Conservation (phyloP, 495 filamentous ascomycete genomes). For the Melanomma pulvis-pyrius region DNA sequence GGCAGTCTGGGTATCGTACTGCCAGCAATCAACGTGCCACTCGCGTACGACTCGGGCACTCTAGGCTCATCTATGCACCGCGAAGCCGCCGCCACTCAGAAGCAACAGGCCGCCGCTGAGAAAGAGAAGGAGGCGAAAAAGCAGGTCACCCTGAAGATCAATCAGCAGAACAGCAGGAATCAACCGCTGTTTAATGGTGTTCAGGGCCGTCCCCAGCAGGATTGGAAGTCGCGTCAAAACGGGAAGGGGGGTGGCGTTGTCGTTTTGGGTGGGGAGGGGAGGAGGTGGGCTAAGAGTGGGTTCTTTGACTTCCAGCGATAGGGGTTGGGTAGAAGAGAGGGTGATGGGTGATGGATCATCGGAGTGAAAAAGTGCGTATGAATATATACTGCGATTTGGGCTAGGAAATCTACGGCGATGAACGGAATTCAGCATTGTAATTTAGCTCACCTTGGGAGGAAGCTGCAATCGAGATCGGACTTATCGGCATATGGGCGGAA, state of each 20-base stretch:
- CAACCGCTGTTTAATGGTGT: constrained; percentile 10
- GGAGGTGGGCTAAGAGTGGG: constrained; percentile 1
- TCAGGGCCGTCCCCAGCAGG: neutral
- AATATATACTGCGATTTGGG: too few relatives aligned
- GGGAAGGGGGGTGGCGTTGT: neutral
- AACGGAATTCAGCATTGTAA: too few relatives aligned
- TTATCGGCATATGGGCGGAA: too few relatives aligned
- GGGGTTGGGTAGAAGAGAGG: neutral
- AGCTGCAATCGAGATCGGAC: too few relatives aligned
- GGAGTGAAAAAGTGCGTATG: too few relatives aligned
- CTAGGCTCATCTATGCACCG: neutral
- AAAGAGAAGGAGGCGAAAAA: neutral
- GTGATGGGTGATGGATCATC: neutral
- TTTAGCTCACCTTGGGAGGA: too few relatives aligned
- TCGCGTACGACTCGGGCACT: neutral
- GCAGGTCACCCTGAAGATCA: too few relatives aligned
- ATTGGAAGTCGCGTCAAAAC: neutral
- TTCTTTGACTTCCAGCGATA: neutral
- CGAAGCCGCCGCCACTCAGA: neutral
- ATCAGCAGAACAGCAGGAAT: neutral
- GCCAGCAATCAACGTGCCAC: neutral
- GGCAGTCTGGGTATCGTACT: neutral
- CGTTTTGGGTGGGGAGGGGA: neutral
- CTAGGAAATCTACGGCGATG: too few relatives aligned
- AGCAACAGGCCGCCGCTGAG: neutral